phyloP scores from a whole-genome alignment of 2,329 filamentous ascomycete species.

The Botrytis byssoidea region DNA sequence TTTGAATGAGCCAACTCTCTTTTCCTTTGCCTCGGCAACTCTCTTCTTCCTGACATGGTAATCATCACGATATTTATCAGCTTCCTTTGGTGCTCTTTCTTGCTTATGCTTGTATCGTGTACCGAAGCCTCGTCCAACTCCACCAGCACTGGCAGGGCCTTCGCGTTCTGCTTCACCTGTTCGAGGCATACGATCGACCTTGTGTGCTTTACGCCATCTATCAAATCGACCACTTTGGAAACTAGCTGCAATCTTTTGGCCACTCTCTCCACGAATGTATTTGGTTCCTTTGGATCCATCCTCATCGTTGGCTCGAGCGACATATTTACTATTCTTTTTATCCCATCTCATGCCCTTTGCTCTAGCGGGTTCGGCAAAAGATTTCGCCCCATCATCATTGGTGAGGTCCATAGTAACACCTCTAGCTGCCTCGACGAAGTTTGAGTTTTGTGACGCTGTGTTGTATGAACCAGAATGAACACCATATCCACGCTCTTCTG shows the following conservation, averaged over 20 bases:
- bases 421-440: conserved; percentile 86
- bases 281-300: conserved; percentile 74
- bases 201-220: conserved; percentile 84
- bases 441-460: conserved; percentile 52
- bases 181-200: conserved; percentile 72
- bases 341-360: conserved; percentile 86
- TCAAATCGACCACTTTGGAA: conserved; percentile 96
- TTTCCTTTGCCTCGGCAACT: conserved; percentile 82
- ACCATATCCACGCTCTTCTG: conserved; percentile 89
- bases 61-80: conserved; percentile 89
- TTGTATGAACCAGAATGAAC: conserved; percentile 74
- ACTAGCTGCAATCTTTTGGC: conserved; percentile 90
- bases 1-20: conserved; percentile 70
- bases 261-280: conserved; percentile 84
- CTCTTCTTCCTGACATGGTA: conserved; percentile 89
- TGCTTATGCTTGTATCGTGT: conserved; percentile 80
- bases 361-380: conserved; percentile 74
- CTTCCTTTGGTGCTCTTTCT: conserved; percentile 85
- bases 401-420: conserved; percentile 87
- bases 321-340: conserved; percentile 94
- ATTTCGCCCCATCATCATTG: conserved; percentile 79
- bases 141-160: conserved; percentile 36
- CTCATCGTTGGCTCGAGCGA: conserved; percentile 86
- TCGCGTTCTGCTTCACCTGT: conserved; percentile 76
- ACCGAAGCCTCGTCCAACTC: conserved; percentile 43